Evolutionary conservation across 31 red algal species (phyloP).

Genomic region (Asparagopsis taxiformis): DNA sequence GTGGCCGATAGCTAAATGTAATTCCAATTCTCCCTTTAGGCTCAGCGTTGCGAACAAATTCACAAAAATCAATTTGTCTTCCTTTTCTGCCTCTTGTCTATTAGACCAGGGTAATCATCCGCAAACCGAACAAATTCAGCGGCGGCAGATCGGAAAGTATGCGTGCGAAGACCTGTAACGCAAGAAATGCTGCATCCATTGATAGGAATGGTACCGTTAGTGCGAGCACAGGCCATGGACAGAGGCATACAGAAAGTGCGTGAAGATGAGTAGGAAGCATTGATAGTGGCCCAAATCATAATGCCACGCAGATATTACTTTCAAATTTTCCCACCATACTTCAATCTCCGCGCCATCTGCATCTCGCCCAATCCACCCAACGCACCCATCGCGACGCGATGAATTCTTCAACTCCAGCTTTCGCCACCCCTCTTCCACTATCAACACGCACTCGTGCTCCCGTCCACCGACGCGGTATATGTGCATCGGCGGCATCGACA

Average conservation of each 20-base stretch:
- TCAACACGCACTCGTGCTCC: background rate
- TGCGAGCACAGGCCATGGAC: background rate
- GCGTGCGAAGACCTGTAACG: background rate
- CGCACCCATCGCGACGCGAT: background rate
- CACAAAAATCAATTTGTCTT: too few species aligned
- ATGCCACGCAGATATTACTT: background rate
- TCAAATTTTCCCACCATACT: too few species aligned
- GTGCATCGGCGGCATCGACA: background rate
- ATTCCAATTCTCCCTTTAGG: too few species aligned
- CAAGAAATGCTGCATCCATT: background rate
- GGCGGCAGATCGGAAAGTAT: background rate
- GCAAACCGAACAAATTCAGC: too few species aligned
- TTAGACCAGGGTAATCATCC: too few species aligned
- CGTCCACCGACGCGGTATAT: background rate
- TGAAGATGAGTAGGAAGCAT: too few species aligned
- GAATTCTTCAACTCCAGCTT: background rate
- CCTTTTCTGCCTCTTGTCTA: too few species aligned
- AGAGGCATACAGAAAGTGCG: background rate
- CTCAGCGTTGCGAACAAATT: too few species aligned
- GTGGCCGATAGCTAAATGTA: too few species aligned
- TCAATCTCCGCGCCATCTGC: background rate
- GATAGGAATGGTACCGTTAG: background rate
- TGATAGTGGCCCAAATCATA: too few species aligned
- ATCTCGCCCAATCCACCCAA: background rate
- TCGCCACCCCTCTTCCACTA: background rate